Evolutionary conservation across 2,329 filamentous ascomycete genomes (phyloP), one percentile per base, ranked within the genome.

Genomic region (Anthostomella pinea): DNA sequence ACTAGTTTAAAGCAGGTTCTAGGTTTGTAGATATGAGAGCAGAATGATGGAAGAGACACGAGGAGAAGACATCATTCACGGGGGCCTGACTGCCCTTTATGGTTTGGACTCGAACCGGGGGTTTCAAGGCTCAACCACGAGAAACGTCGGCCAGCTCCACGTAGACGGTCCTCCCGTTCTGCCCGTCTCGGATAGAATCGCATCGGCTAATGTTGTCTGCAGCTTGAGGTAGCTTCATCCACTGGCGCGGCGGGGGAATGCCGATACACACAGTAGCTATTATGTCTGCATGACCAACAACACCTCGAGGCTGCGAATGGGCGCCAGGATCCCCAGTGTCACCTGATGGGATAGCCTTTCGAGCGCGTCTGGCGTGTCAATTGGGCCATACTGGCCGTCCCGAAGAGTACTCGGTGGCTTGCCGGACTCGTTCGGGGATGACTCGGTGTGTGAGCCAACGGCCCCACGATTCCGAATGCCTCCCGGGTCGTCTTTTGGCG

Each of bases 81-180:
- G 48, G 49, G 45, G 39, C 35, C 21, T 15, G 15, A 22, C 27
- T 30, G 29, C 41, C 33, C 47, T 51, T 56, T 56, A 55, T 54
- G 48, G 33, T 37, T 38, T 46, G 40, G 35, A 27, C 24, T 29
- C 20, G 24, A 18, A 22, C 20, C 28, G 17, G 24, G 18, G 30
- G 19, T 13, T 13, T 16, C 17, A 24, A 21, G 23, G 6, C 7
- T n/a, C 17, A 31, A 31, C 16, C 11, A 31, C 17, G 16, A 13
- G 16, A 31, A 20, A 31, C 15, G 24, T 31, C 35, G 32, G 28
- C 27, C 26, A 30, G 27, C 29, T 29, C 30, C 33, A 34, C 28
- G 17, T 30, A 39, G 43, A 39, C 32, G n/a, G n/a, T n/a, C n/a
- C n/a, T n/a, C n/a, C n/a, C n/a, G n/a, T n/a, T n/a, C n/a, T n/a